Evolutionary conservation across 345 rosid genomes (phyloP), one percentile per base, ranked within the genome.

Genomic region (Trapa bicornis): DNA sequence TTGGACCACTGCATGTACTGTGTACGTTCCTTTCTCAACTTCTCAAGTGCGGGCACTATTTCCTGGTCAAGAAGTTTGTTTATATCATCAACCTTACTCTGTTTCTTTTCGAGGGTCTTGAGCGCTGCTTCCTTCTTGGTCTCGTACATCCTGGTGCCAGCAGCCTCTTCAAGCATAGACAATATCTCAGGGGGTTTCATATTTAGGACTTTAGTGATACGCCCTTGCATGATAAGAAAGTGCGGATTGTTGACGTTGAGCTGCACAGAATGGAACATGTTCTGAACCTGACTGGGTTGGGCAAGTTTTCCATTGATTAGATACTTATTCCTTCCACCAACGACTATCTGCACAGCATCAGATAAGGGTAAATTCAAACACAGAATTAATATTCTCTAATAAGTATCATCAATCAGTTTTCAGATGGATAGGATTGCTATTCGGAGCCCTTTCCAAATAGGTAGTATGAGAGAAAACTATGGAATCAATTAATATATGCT

Each of bases 191-290:
- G 99, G 47, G 99, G 97, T 77, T 94, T 94, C 99, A 94, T 94
- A 69, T 94, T 91, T 60, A 94, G 70, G 29, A 94, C 99, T 81
- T 94, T 94, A 35, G 99, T 91, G 75, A 94, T 94, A 41, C 99
- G 89, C 47, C 99, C 99, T 89, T 94, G 97, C 99, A 94, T 94
- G n/a, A 94, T 94, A 67, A 94, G 99, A 74, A 94, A 94, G 74
- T 94, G 99, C 0, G 99, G 99, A 68, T 94, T 91, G 69, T 94
- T 94, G 52, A 94, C 99, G 72, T 94, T 94, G 65, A 94, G 91
- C 78, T 94, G 99, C 74, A 89, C 99, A 0, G 99, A 94, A 65
- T 94, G 99, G 71, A 94, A 94, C 12, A 94, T 89, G 78, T 92
- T 94, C 78, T 94, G 99, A 5, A 88, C 95, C 79, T 88, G 95